Evolutionary conservation across 208 protist species (phyloP).

Genomic region (Naegleria lovaniensis): DNA sequence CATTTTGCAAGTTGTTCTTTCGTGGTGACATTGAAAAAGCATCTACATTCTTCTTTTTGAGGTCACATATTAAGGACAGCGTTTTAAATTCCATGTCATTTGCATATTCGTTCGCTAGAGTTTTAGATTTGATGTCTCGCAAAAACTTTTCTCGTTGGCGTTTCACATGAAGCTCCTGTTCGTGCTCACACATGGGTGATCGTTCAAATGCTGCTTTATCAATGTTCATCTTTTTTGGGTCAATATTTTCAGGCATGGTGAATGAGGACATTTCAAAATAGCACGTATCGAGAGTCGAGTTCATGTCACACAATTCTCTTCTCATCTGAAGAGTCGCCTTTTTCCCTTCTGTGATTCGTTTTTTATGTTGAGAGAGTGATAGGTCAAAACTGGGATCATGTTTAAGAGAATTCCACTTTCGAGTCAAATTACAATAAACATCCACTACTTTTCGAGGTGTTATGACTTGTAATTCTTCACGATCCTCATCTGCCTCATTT

Average conservation of each 20-base stretch:
- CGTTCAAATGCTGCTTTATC: neutral
- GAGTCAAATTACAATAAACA: neutral
- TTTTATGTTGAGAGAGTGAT: neutral
- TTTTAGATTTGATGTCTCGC: neutral
- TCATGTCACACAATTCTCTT: neutral
- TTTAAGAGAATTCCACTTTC: neutral
- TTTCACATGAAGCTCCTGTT: neutral
- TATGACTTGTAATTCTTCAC: neutral
- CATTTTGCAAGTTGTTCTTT: too few species aligned
- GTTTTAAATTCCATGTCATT: neutral
- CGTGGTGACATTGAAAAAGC: too few species aligned
- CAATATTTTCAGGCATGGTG: neutral
- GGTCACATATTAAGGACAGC: neutral
- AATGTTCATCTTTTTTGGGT: neutral
- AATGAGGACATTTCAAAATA: neutral
- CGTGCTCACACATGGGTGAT: neutral
- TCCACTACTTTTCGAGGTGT: neutral
- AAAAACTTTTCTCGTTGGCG: neutral
- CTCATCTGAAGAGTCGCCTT: neutral
- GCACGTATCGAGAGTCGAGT: neutral
- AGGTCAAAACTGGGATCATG: neutral
- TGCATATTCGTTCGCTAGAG: neutral
- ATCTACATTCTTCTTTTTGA: neutral
- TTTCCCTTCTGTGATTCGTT: neutral
- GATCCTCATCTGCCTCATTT: neutral